These are phyloP conservation scores for Arthrinium phaeospermum DNA, from an alignment of 2,329 filamentous ascomycete genomes.

Conservation along the genomic window DNA sequence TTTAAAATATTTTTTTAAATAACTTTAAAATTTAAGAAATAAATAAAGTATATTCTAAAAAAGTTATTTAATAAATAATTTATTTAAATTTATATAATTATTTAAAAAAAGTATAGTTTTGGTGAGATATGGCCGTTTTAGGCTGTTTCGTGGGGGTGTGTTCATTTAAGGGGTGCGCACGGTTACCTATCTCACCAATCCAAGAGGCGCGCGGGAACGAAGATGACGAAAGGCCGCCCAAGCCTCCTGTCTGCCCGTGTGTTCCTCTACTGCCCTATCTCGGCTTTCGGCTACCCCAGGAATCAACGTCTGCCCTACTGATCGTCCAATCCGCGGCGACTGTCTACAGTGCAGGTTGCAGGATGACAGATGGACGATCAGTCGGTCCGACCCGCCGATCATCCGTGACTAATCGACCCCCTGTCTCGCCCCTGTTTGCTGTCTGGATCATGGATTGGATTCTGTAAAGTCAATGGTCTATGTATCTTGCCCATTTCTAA, in stretches of 20 bases:
- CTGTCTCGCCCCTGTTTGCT: background rate
- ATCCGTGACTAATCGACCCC: background rate
- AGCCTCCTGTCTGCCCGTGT: background rate
- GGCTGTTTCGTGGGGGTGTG: too few species aligned
- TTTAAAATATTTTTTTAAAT: too few species aligned
- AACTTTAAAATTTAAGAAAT: too few species aligned
- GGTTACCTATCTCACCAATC: background rate
- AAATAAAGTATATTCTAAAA: too few species aligned
- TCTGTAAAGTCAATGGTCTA: background rate
- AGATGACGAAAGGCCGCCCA: background rate
- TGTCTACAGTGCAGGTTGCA: background rate
- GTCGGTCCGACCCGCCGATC: background rate
- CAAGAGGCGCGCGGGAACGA: background rate
- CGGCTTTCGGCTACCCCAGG: background rate
- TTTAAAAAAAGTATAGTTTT: too few species aligned
- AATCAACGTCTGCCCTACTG: background rate
- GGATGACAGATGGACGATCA: background rate
- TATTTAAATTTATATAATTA: too few species aligned
- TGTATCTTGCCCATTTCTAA: fast-evolving
- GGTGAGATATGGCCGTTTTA: too few species aligned
- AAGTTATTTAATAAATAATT: too few species aligned
- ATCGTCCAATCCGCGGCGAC: background rate
- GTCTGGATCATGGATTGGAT: background rate
- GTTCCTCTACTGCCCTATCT: background rate
- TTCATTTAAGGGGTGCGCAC: too few species aligned